Base-by-base conservation (phyloP, 1,284 basidiomycete species). In the Caloboletus firmus region DNA sequence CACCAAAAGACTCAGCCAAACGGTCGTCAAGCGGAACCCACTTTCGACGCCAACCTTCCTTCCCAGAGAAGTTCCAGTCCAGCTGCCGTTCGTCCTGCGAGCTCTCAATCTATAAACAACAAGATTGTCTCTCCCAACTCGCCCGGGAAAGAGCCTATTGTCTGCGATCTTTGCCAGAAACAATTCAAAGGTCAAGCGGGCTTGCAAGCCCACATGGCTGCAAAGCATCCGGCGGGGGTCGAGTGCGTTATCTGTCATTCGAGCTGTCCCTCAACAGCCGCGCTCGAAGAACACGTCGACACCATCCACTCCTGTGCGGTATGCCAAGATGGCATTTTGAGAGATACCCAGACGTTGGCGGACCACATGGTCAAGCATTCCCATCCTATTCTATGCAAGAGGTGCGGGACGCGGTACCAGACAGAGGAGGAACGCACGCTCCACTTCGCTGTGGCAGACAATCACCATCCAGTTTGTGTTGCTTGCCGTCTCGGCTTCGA, bases 121-220 rank as follows among this genome's bases (percentile, higher is more conserved):
- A 62, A 52, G 41, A 24, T 0, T n/a, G 28, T 31, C 20, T 3
- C 60, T 30, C 28, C 60, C 11, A 45, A 31, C 18, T 20, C 50
- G n/a, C 53, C 36, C 26, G 18, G 18, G n/a, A 69, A 59, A 30
- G 55, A 17, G 44, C 36, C 4, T 18, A 6, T 50, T 11, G 18
- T 54, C 44, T 72, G 70, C 48, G 46, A 64, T n/a, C 48, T 56
- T 46, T 72, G 67, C 58, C 58, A 63, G 37, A 72, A 64, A 51
- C 42, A n/a, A 3, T 60, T 63, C 18, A 71, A 60, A 37, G n/a
- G 30, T 49, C 61, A 51, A 40, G 55, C 2, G 18, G 66, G 56
- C 30, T 58, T 72, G 39, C 58, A 68, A 34, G 63, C 56, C 6
- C 67, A 69, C 49, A 47, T 18, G 20, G 52, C 57, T 24, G 57